Percentiles rank a stretch among this genome's conserved stretches.
Evolutionary conservation across 2,329 filamentous ascomycete genomes (phyloP).

Genomic region (Stemphylium vesicarium): DNA sequence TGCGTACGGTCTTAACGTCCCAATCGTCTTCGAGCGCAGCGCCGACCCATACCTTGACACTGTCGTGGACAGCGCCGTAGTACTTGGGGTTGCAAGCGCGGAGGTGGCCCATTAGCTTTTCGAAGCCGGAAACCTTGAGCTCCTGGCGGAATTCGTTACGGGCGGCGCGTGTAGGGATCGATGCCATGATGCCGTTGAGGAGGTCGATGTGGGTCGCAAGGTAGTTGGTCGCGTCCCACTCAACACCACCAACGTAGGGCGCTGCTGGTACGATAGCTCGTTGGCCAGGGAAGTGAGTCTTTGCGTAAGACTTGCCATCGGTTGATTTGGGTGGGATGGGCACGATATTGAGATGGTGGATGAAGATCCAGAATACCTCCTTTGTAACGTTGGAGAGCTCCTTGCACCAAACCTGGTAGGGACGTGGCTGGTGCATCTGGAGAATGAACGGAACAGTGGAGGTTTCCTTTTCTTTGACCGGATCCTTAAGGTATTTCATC

Average conservation of each 20-base stretch:
- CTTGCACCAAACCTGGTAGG: slow-evolving; percentile 93
- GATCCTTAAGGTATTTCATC: slow-evolving; percentile 80
- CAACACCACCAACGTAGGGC: slow-evolving; percentile 94
- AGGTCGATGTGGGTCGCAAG: slow-evolving; percentile 91
- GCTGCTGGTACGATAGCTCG: slow-evolving; percentile 90
- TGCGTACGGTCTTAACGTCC: slow-evolving; percentile 81
- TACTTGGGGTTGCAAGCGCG: slow-evolving; percentile 98
- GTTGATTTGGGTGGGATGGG: slow-evolving; percentile 59
- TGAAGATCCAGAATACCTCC: slow-evolving; percentile 99
- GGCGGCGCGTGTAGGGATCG: slow-evolving; percentile 70
- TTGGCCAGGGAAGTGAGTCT: slow-evolving; percentile 79
- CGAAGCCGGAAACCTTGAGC: slow-evolving; percentile 83
- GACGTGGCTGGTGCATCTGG: slow-evolving; percentile 84
- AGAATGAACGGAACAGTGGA: slow-evolving; percentile 84
- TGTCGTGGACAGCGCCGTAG: slow-evolving; percentile 89
- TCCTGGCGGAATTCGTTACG: slow-evolving; percentile 81
- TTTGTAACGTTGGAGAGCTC: slow-evolving; percentile 93
- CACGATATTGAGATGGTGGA: slow-evolving; percentile 91
- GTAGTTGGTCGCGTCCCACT: slow-evolving; percentile 99
- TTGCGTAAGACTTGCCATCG: slow-evolving; percentile 55
- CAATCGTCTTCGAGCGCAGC: slow-evolving; percentile 88
- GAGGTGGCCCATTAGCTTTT: slow-evolving; percentile 83
- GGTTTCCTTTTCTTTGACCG: slow-evolving; percentile 71
- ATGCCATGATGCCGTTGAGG: slow-evolving; percentile 87
- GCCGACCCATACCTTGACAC: slow-evolving; percentile 85